phyloP scores from a whole-genome alignment of 441 rosid genomes.

The Capsella rubella region DNA sequence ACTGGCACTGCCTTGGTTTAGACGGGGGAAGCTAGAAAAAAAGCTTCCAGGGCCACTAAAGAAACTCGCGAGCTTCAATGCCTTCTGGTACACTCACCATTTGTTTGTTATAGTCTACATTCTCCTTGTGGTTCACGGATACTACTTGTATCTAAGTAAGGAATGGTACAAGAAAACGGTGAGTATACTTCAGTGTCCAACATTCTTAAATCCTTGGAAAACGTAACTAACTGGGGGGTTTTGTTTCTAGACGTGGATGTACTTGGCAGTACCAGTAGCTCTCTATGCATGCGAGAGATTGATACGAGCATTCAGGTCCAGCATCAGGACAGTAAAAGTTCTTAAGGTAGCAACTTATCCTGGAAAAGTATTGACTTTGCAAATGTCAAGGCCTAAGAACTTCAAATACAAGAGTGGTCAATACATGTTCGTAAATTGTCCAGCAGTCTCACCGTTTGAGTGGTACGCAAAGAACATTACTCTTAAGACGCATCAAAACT shows the following conservation, averaged over 20 bases:
- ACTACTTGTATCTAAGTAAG: constrained; percentile 53
- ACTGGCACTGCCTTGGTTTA: constrained; percentile 61
- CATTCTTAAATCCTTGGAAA: not conserved
- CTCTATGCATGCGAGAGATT: constrained; percentile 62
- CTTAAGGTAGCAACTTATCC: constrained; percentile 49
- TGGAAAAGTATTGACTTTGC: constrained; percentile 38
- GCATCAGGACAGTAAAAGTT: constrained; percentile 60
- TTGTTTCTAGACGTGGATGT: constrained; percentile 69
- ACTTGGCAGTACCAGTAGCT: constrained; percentile 58
- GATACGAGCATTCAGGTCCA: constrained; percentile 62
- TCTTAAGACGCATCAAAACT: constrained; percentile 1
- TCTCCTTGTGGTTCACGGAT: constrained; percentile 60
- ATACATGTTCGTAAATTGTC: constrained; percentile 45
- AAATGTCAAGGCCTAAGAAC: constrained; percentile 34
- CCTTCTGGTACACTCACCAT: constrained; percentile 52
- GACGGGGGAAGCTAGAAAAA: constrained; percentile 51
- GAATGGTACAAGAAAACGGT: constrained; percentile 71
- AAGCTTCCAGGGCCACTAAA: constrained; percentile 51
- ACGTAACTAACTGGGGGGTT: not conserved
- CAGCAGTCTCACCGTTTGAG: constrained; percentile 41
- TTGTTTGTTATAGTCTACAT: constrained; percentile 59
- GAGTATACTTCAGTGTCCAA: constrained; percentile 25
- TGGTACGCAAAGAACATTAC: constrained; percentile 25
- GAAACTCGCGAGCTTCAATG: constrained; percentile 64
- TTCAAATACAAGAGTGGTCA: constrained; percentile 46